These are phyloP conservation scores for Phyllosticta paracitricarpa DNA, from an alignment of 2,329 filamentous ascomycete species.

Conservation along the genomic window DNA sequence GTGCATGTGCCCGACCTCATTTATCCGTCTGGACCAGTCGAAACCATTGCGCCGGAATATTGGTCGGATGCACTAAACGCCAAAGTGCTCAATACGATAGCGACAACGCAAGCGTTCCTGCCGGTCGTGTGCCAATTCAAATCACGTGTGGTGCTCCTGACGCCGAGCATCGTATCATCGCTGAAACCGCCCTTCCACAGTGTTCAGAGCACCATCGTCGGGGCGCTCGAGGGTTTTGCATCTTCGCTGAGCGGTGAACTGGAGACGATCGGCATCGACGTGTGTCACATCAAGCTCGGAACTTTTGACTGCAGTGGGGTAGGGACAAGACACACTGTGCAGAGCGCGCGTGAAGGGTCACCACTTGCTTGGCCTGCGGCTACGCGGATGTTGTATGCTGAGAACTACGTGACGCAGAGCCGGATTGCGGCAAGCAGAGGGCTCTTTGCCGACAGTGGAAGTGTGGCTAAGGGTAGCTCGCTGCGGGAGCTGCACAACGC, in stretches of 20 bases:
- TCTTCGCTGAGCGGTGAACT: slow-evolving; percentile 73
- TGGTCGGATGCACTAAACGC: slow-evolving; percentile 90
- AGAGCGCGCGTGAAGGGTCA: slow-evolving; percentile 23
- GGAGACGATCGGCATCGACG: slow-evolving; percentile 61
- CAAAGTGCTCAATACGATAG: slow-evolving; percentile 79
- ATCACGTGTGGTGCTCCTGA: slow-evolving; percentile 64
- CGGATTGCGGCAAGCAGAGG: slow-evolving; percentile 40
- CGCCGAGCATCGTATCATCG: slow-evolving; percentile 69
- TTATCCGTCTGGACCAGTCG: slow-evolving; percentile 77
- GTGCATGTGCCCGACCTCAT: slow-evolving; percentile 69
- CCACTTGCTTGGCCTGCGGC: slow-evolving; percentile 28
- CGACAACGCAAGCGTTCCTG: slow-evolving; percentile 80
- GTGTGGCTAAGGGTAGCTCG: slow-evolving; percentile 51
- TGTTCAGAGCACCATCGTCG: slow-evolving; percentile 76
- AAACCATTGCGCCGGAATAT: slow-evolving; percentile 70
- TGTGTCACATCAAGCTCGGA: slow-evolving; percentile 82
- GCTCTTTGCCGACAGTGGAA: slow-evolving; percentile 37
- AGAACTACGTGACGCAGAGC: slow-evolving; percentile 28
- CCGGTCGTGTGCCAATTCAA: slow-evolving; percentile 42
- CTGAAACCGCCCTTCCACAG: slow-evolving; percentile 73
- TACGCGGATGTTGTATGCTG: slow-evolving; percentile 25
- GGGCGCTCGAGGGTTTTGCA: slow-evolving; percentile 78
- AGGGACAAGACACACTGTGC: slow-evolving; percentile 32
- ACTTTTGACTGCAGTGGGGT: slow-evolving; percentile 75
- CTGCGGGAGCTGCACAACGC: slow-evolving; percentile 73